Evolutionary conservation across 768 basidiomycete species (phyloP).

Genomic region (Podaxis sp.): DNA sequence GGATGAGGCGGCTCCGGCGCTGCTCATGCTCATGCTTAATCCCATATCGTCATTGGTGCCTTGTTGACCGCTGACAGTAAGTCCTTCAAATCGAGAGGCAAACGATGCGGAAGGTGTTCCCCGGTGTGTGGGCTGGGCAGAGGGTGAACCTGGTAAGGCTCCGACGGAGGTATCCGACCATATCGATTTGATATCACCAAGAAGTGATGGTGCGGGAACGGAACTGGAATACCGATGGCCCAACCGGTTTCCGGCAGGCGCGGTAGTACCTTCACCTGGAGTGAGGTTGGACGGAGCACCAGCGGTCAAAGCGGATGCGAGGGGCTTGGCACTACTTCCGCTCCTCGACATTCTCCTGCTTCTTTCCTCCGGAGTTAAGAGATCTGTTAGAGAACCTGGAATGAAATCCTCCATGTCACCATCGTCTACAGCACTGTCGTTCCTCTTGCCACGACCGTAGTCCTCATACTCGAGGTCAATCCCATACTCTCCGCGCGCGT

Average conservation of each 20-base stretch:
- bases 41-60: constrained; percentile 30
- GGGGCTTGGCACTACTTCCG: constrained; percentile 45
- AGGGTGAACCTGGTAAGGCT: constrained; percentile 33
- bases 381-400: constrained; percentile 83
- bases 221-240: constrained; percentile 81
- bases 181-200: constrained; percentile 77
- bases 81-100: constrained; percentile 39
- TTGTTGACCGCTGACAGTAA: constrained; percentile 19
- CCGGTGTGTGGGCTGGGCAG: constrained; percentile 30
- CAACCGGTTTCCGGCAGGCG: constrained; percentile 21
- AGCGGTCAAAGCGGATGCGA: constrained; percentile 18
- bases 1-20: constrained; percentile 24
- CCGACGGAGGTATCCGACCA: constrained; percentile 61
- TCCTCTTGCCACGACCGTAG: constrained; percentile 25
- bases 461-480: constrained; percentile 42
- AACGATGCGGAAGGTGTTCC: constrained; percentile 56
- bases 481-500: constrained; percentile 30
- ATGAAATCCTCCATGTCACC: constrained; percentile 88
- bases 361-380: constrained; percentile 87
- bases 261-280: background rate
- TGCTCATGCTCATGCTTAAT: constrained; percentile 38
- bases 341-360: constrained; percentile 79
- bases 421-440: constrained; percentile 57
- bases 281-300: constrained; percentile 14
- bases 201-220: constrained; percentile 73